A percentile compares a stretch with the other conserved stretches of the same genome.
Evolutionary conservation across 1,284 basidiomycete genomes (phyloP).

Genomic region (Clitocybe nebularis): DNA sequence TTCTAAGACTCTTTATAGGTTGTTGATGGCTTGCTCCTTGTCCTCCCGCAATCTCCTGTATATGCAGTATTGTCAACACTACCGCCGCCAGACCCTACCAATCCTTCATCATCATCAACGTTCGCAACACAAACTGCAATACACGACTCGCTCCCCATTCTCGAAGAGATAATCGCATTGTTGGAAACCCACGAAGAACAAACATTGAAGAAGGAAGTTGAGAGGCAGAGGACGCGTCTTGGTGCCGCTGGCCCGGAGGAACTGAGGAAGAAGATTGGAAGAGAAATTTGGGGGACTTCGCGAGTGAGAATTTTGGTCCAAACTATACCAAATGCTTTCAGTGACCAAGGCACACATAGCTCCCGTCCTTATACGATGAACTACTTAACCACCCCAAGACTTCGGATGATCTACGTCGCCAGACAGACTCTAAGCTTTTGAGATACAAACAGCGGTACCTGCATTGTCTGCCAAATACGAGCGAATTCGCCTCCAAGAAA

Average conservation of each 20-base stretch:
- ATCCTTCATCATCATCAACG: slow-evolving; percentile 60
- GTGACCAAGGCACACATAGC: too few species aligned
- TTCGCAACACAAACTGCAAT: slow-evolving; percentile 60
- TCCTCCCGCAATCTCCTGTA: slow-evolving; percentile 75
- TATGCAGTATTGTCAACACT: slow-evolving; percentile 64
- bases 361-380: slow-evolving; percentile 70
- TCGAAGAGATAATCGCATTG: slow-evolving; percentile 67
- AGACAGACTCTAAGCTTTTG: slow-evolving; percentile 70
- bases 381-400: slow-evolving; percentile 75
- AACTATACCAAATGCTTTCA: too few species aligned
- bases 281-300: slow-evolving; percentile 60
- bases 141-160: slow-evolving; percentile 60
- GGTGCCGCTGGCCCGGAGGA: slow-evolving; percentile 66
- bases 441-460: slow-evolving; percentile 58
- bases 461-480: slow-evolving; percentile 44
- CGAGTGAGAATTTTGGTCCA: too few species aligned
- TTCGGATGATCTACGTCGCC: slow-evolving; percentile 65
- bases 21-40: slow-evolving; percentile 59
- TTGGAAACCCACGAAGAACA: slow-evolving; percentile 59
- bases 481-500: slow-evolving; percentile 45
- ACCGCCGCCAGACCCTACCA: slow-evolving; percentile 73
- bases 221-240: slow-evolving; percentile 73
- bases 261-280: slow-evolving; percentile 61
- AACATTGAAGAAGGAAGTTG: slow-evolving; percentile 60
- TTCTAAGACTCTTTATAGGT: slow-evolving; percentile 42